Conservation (phyloP, 2,329 filamentous ascomycete species). For the Albifimbria verrucaria region DNA sequence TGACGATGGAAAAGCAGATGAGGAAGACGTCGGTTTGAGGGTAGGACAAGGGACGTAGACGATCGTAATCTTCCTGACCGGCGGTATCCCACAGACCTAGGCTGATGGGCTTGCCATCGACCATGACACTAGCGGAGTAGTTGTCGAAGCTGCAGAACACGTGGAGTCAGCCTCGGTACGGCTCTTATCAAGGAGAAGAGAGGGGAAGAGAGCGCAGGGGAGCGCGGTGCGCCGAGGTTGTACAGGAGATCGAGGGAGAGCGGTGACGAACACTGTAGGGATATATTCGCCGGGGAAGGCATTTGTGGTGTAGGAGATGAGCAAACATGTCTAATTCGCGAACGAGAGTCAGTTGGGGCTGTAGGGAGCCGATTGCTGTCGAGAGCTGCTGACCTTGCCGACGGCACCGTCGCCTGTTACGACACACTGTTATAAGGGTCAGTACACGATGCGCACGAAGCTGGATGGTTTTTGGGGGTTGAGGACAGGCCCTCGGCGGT, state of each 20-base stretch:
- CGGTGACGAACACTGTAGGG: conserved; percentile 79
- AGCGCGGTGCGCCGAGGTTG: no score
- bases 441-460: conserved; percentile 10
- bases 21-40: conserved; percentile 98
- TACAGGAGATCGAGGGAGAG: conserved; percentile 3
- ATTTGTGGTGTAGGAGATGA: conserved; percentile 99
- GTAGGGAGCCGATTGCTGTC: neutral
- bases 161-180: conserved; percentile 12
- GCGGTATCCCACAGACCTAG: conserved; percentile 97
- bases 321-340: conserved; percentile 79
- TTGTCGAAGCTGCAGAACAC: conserved; percentile 76
- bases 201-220: neutral
- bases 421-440: conserved; percentile 67
- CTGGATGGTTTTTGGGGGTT: no score
- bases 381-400: conserved; percentile 68
- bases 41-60: conserved; percentile 91
- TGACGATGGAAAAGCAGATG: conserved; percentile 98
- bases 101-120: conserved; percentile 96
- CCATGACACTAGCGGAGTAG: conserved; percentile 98
- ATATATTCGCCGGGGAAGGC: conserved; percentile 99
- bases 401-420: conserved; percentile 99
- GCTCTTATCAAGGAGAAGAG: neutral
- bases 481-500: no score
- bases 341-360: conserved; percentile 22
- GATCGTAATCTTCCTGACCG: conserved; percentile 93